Base-by-base conservation (phyloP, 1,284 basidiomycete species). In the Puccinia coronata region DNA sequence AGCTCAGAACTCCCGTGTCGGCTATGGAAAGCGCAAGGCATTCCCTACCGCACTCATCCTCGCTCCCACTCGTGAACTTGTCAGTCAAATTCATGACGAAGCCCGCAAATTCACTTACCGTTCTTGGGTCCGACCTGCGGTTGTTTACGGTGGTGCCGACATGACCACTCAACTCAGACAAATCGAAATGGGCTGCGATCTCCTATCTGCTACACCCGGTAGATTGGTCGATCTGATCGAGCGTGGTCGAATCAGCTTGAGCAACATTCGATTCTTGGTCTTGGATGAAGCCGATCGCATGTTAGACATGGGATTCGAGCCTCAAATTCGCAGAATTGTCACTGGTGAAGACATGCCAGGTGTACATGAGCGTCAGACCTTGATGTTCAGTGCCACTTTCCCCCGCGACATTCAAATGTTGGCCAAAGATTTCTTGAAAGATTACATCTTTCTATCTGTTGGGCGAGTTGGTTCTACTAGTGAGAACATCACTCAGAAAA, bases 291-390 rank as follows among this genome's bases (percentile, higher is more conserved):
- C 96, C 82, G 97, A 99, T 89, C 93, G 96, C 86, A 99, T 99
- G 96, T 91, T 99, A 85, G 96, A 99, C 89, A 99, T 99, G 96
- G 96, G 96, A 93, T 99, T 99, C 90, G 96, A 99, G 88, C 97
- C 97, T 82, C 96, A 99, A 88, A 99, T 99, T 86, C 91, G 96
- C 83, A 91, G 95, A 73, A 99, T 99, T 86, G 97, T 99, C 43
- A 94, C 98, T 87, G 93, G 93, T 83, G 95, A 96, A 86, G 97
- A 99, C 87, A 99, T 99, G 96, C 95, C 97, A 39, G 93, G 91
- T 78, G 92, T 93, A 34, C 89, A 91, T 79, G 92, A 96, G 41
- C 93, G 97, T 83, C 97, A 99, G 87, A 99, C 97, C 11, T 93
- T 99, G 88, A 99, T 99, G 96, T 99, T 99, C 89, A 95, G 93